A percentile compares a stretch with the other conserved stretches of the same genome.
These are phyloP conservation scores for Colletotrichum musicola DNA, from an alignment of 2,329 filamentous ascomycete genomes.

Conservation along the genomic window DNA sequence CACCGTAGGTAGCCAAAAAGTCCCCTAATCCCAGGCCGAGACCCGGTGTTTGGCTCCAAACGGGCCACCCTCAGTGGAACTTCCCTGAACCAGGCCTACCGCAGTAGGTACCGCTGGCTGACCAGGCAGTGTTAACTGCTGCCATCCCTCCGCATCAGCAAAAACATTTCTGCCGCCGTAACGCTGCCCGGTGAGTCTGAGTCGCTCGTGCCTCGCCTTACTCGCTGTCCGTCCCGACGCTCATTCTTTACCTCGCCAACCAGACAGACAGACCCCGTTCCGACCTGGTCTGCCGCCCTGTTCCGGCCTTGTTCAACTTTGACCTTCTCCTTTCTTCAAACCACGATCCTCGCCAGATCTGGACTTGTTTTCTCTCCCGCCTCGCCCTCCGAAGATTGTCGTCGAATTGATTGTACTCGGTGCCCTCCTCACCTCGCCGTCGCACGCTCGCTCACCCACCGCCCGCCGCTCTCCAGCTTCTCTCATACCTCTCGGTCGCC, in stretches of 20 bases:
- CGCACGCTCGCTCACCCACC: not conserved
- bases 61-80: too few species aligned
- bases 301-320: not conserved
- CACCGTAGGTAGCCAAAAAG: too few species aligned
- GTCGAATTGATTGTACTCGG: constrained; percentile 11
- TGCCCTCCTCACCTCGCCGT: not conserved
- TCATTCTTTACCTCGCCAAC: constrained; percentile 4
- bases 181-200: not conserved
- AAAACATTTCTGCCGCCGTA: constrained; percentile 21
- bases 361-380: constrained; percentile 2
- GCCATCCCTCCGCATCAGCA: constrained; percentile 20
- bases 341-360: constrained; percentile 9
- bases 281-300: not conserved
- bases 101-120: not conserved
- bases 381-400: constrained; percentile 4
- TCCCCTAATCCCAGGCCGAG: too few species aligned
- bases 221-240: constrained; percentile 21
- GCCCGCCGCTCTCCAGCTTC: too few species aligned
- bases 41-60: too few species aligned
- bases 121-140: constrained; percentile 13
- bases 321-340: constrained; percentile 18
- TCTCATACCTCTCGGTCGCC: not conserved
- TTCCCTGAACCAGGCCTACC: not conserved
- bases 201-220: constrained; percentile 26
- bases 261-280: not conserved